These are phyloP conservation scores for Sextonia rubra DNA, from an alignment of 164 flowering plant species.

Conservation along the genomic window DNA sequence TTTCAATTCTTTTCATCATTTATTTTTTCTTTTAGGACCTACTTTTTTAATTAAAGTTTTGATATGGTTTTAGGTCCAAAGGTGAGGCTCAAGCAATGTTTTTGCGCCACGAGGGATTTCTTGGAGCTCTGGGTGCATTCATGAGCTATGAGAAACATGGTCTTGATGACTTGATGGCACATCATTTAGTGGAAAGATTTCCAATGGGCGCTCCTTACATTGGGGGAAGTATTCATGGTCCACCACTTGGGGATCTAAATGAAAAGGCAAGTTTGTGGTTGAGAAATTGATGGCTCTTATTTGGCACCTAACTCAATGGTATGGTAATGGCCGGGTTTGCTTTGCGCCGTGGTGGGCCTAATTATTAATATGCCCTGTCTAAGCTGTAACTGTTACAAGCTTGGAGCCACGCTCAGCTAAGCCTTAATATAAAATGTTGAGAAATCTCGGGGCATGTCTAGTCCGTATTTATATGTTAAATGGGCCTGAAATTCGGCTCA, in stretches of 20 bases:
- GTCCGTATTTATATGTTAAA: not conserved
- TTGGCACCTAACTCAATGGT: constrained; percentile 34
- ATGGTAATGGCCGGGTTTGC: not conserved
- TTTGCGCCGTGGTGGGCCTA: not conserved
- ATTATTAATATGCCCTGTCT: not conserved
- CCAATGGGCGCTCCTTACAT: constrained; percentile 98
- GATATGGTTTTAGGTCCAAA: constrained; percentile 59
- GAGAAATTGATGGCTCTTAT: constrained; percentile 21
- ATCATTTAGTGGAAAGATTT: constrained; percentile 94
- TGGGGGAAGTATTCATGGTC: constrained; percentile 92
- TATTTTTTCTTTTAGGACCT: constrained; percentile 1
- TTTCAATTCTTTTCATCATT: not conserved
- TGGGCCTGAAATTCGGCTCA: not conserved
- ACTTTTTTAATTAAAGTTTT: not conserved
- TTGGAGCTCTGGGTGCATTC: constrained; percentile 98
- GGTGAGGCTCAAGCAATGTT: constrained; percentile 91
- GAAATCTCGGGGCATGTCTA: not conserved
- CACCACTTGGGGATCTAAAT: constrained; percentile 83
- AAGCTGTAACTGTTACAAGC: not conserved
- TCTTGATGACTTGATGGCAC: constrained; percentile 91
- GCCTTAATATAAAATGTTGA: not conserved
- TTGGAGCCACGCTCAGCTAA: not conserved
- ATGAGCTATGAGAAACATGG: constrained; percentile 99
- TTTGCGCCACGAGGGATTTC: constrained; percentile 93
- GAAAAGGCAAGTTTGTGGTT: constrained; percentile 64